Evolutionary conservation across 768 basidiomycete species (phyloP).

Genomic region (Lactifluus pinguis): DNA sequence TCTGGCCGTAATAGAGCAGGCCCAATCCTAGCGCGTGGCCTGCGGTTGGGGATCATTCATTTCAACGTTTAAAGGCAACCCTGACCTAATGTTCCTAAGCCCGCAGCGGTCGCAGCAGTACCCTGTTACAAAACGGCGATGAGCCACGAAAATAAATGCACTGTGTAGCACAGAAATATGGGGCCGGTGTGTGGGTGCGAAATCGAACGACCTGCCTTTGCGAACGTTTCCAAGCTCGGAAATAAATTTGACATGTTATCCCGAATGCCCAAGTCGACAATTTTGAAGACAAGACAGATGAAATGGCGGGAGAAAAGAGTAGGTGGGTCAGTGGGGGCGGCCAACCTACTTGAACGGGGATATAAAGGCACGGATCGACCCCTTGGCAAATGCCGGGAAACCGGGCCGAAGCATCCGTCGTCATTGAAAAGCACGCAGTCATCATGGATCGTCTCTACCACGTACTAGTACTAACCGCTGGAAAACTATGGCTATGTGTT

Average conservation of each 20-base stretch:
- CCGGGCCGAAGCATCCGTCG: too few species aligned
- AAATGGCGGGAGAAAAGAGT: neutral
- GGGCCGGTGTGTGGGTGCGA: neutral
- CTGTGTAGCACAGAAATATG: neutral
- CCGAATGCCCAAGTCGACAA: neutral
- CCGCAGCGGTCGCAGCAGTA: slow-evolving; percentile 30
- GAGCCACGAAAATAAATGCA: neutral
- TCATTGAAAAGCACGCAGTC: too few species aligned
- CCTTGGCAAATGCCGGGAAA: too few species aligned
- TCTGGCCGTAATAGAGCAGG: slow-evolving; percentile 79
- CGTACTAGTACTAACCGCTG: too few species aligned
- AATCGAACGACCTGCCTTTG: slow-evolving; percentile 29
- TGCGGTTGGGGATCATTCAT: neutral
- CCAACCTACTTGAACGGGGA: too few species aligned
- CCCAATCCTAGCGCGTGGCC: slow-evolving; percentile 42
- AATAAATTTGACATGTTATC: slow-evolving; percentile 31
- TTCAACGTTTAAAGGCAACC: neutral
- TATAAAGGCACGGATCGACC: too few species aligned
- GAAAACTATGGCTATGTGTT: neutral
- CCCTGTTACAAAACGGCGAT: slow-evolving; percentile 22
- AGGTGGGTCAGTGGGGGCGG: neutral
- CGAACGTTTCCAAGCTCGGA: slow-evolving; percentile 36
- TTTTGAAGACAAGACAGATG: neutral
- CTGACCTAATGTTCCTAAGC: slow-evolving; percentile 31
- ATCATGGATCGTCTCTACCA: too few species aligned